A percentile compares a stretch with the other conserved stretches of the same genome.
Conservation (phyloP, 371 early-diverging fungal species). For the Coemansia sp. region DNA sequence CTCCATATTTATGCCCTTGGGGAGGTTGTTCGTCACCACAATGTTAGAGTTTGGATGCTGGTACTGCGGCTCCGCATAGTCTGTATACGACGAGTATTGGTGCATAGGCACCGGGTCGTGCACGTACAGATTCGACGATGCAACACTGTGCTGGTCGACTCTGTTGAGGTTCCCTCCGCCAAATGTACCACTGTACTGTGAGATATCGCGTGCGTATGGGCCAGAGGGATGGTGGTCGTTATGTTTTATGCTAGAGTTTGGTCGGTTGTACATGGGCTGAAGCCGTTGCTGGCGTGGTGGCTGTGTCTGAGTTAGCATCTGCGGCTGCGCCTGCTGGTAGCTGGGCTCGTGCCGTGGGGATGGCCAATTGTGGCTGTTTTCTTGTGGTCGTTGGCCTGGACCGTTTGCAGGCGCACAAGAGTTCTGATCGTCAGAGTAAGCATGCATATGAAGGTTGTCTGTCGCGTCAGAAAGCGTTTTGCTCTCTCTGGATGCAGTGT, state of each 20-base stretch:
- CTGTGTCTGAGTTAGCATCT: not conserved
- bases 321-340: constrained; percentile 12
- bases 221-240: not conserved
- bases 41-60: not conserved
- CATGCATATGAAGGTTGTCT: constrained; percentile 12
- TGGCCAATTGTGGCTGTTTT: constrained; percentile 1
- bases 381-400: not conserved
- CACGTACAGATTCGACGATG: constrained; percentile 1
- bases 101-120: not conserved
- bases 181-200: constrained; percentile 9
- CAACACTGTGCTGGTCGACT: constrained; percentile 1
- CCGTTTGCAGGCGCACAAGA: not conserved
- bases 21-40: constrained; percentile 7
- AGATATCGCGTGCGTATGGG: constrained; percentile 4
- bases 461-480: constrained; percentile 1
- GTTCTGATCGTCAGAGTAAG: not conserved
- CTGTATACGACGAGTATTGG: not conserved
- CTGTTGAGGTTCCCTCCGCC: not conserved
- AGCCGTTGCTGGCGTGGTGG: constrained; percentile 3
- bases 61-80: not conserved
- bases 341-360: constrained; percentile 2
- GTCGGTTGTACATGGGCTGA: constrained; percentile 4
- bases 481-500: constrained; percentile 37
- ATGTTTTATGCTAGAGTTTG: not conserved
- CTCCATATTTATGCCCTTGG: constrained; percentile 9